A percentile compares a stretch with the other conserved stretches of the same genome.
Evolutionary conservation across 73 alveolate genomes (phyloP).

Genomic region (Tetrahymena thermophila): DNA sequence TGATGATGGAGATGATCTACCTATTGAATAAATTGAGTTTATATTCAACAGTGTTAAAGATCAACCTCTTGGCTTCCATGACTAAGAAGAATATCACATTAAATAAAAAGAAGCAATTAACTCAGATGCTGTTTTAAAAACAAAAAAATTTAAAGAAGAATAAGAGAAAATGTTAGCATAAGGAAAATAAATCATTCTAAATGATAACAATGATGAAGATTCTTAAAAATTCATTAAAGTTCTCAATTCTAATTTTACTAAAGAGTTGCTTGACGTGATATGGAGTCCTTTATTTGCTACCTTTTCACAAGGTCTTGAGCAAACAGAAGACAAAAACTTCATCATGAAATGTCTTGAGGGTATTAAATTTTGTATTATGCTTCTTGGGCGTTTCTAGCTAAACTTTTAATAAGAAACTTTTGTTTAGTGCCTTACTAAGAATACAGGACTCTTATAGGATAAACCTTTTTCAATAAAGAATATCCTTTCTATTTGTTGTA

Average conservation of each 20-base stretch:
- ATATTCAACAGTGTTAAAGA: neutral
- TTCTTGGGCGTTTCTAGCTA: neutral
- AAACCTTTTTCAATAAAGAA: neutral
- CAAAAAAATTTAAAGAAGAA: neutral
- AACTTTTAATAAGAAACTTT: neutral
- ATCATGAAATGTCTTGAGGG: neutral
- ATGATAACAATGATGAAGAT: neutral
- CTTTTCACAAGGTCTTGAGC: neutral
- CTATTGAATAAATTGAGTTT: neutral
- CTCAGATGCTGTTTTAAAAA: neutral
- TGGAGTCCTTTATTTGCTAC: neutral
- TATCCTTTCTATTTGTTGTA: neutral
- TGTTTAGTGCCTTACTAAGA: neutral
- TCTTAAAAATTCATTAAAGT: neutral
- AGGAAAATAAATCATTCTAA: neutral
- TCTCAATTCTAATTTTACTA: neutral
- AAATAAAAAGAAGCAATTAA: neutral
- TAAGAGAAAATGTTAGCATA: neutral
- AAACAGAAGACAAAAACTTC: neutral
- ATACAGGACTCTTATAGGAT: neutral
- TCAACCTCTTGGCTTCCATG: neutral
- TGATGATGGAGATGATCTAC: neutral
- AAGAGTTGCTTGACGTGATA: neutral
- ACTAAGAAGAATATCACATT: neutral
- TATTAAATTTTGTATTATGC: neutral